Base-by-base conservation (phyloP, 2,329 filamentous ascomycete species). In the Pseudofabraea citricarpa region DNA sequence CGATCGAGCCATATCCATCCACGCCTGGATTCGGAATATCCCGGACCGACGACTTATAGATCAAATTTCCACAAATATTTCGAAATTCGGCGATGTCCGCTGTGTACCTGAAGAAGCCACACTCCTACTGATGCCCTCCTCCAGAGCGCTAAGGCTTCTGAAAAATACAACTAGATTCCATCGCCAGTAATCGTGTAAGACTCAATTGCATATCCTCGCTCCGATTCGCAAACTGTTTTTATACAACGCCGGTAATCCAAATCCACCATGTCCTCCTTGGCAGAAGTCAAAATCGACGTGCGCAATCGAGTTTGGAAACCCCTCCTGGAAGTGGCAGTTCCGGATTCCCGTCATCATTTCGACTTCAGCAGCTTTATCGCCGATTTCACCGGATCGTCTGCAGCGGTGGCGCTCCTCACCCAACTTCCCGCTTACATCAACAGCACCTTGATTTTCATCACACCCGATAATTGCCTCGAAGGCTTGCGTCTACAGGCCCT, bases 401-500 rank as follows among this genome's bases (percentile, higher is more conserved):
- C 46, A 1, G 63, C 64, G 0, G 50, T 55, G 6, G 42, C 49
- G 9, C 59, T 55, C 20, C 42, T 66, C 1, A 36, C 44, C 0
- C 33, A 52, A 3, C 45, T 65, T 8, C 50, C 53, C 4, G 59
- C 53, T 40, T 67, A 66, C 44, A 40, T 48, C 10, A 39, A 46
- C 5, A 59, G 61, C 2, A 37, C 35, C 6, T 52, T 52, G 2
- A 43, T 67, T 32, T 63, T 66, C 40, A 55, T 62, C 5, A 62
- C 61, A 15, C 57, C 62, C 3, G 64, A 67, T 45, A 65, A 65
- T 36, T 64, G 62, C 49, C 57, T 66, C 9, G 63, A 66, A 45
- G 40, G 48, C 6, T 49, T 67, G 19, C 57, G 65, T 6, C 41
- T 47, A 13, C 52, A 51, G 5, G 64, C 64, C 12, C 50, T 67